Base-by-base conservation (phyloP, 148 eudicot species). In the Selenicereus undatus region DNA sequence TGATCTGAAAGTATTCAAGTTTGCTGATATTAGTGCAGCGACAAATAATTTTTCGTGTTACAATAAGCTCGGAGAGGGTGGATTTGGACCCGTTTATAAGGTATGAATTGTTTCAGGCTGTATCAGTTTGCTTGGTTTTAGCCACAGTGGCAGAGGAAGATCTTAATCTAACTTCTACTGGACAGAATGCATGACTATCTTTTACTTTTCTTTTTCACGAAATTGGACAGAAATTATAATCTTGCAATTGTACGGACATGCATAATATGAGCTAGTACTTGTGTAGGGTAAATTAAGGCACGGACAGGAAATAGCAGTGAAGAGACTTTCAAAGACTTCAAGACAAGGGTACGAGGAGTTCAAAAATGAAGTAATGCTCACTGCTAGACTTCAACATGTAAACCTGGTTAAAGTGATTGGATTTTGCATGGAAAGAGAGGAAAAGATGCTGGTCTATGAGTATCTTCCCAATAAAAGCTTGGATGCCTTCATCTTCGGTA, bases 61-160 rank as follows among this genome's bases (percentile, higher is more conserved):
- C 58, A 84, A 82, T 62, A 86, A 84, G 84, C 85, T 88, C 20
- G 88, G 90, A 43, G 84, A 86, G 74, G 90, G 90, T 77, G 90
- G 90, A 29, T 88, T 21, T 82, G 90, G 88, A 72, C 88, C 88
- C 5, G 88, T 88, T 32, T 86, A 84, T 48, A 86, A 86, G 88
- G 90, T 88, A 17, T 56, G 52, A 8, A 10, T 12, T 48, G 43
- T 39, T 39, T 39, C 43, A 39, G 43, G 43, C 43, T 4, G 1
- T 0, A 39, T 2, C 43, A 39, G 8, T 39, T 39, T 39, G 8
- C 52, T 10, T 9, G 2, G 13, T 48, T 10, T 10, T 48, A 1
- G 52, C 8, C 52, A 48, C 52, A 10, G 52, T 48, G 5, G 52
- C 52, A 8, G 52, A 39, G 52, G 52, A 10, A 12, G 52, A 48